phyloP scores from a whole-genome alignment of 2,329 filamentous ascomycete species.

The Colletotrichum phormii region DNA sequence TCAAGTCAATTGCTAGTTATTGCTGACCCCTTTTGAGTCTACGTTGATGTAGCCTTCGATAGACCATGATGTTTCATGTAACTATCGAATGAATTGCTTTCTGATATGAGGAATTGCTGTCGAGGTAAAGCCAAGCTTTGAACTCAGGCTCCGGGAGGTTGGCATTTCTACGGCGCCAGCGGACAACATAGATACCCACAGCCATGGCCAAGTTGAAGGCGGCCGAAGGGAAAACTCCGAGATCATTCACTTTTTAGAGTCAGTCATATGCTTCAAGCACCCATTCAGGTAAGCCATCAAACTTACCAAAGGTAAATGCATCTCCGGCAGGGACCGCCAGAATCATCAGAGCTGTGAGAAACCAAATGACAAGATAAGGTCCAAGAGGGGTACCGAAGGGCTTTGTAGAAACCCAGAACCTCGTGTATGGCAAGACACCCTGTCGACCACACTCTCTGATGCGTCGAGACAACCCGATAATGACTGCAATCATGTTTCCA shows the following conservation, averaged over 20 bases:
- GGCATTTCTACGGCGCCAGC: constrained; percentile 63
- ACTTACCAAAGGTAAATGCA: constrained; percentile 69
- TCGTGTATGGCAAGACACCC: constrained; percentile 68
- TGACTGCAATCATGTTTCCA: constrained; percentile 66
- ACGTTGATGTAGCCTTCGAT: neutral
- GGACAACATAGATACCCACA: constrained; percentile 68
- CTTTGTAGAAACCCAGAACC: constrained; percentile 71
- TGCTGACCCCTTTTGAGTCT: neutral
- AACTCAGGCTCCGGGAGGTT: constrained; percentile 64
- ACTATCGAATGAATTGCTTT: too few species aligned
- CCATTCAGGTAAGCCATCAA: neutral
- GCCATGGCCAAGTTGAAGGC: constrained; percentile 69
- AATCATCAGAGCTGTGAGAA: constrained; percentile 69
- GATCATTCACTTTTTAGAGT: constrained; percentile 34
- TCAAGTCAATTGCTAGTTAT: too few species aligned
- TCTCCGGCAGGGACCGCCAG: constrained; percentile 70
- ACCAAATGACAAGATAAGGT: constrained; percentile 68
- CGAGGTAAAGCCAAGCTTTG: constrained; percentile 47
- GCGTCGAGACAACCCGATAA: constrained; percentile 65
- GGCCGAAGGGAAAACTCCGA: constrained; percentile 68
- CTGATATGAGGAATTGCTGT: too few species aligned
- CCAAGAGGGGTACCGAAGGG: constrained; percentile 73
- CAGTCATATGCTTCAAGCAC: neutral
- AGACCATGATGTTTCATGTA: too few species aligned
- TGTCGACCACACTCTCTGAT: constrained; percentile 72